These are phyloP conservation scores for Euphorbia peplus DNA, from an alignment of 345 rosid species.

Conservation along the genomic window DNA sequence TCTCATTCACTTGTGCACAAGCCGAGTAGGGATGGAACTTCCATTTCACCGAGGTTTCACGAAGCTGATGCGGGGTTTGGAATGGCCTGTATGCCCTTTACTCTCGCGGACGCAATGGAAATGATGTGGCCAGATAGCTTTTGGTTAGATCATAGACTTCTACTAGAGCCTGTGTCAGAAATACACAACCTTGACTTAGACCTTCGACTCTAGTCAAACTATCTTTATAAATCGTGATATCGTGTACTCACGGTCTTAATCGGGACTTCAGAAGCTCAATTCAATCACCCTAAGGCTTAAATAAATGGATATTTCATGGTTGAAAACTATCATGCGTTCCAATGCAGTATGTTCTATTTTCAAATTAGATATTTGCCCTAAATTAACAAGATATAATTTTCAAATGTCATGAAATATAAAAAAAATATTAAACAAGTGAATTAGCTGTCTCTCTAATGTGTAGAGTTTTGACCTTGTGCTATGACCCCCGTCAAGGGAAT, in stretches of 20 bases:
- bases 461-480: not conserved
- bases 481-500: not conserved
- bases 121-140: slow-evolving; percentile 77
- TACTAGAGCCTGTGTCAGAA: slow-evolving; percentile 34
- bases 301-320: not conserved
- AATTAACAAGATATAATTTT: not conserved
- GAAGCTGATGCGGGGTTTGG: slow-evolving; percentile 35
- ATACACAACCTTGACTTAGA: slow-evolving; percentile 49
- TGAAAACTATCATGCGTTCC: too few relatives aligned
- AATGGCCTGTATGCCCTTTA: slow-evolving; percentile 37
- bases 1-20: slow-evolving; percentile 59
- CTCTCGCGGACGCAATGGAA: slow-evolving; percentile 40
- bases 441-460: not conserved
- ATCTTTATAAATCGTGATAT: too few relatives aligned
- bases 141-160: slow-evolving; percentile 46
- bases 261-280: too few relatives aligned
- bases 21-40: slow-evolving; percentile 37
- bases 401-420: not conserved
- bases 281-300: too few relatives aligned
- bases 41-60: slow-evolving; percentile 41
- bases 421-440: not conserved
- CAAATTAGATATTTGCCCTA: not conserved
- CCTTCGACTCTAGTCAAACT: slow-evolving; percentile 46
- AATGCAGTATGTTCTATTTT: not conserved
- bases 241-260: too few relatives aligned